phyloP scores from a whole-genome alignment of 495 filamentous ascomycete species.

The Penicillium antarcticum region DNA sequence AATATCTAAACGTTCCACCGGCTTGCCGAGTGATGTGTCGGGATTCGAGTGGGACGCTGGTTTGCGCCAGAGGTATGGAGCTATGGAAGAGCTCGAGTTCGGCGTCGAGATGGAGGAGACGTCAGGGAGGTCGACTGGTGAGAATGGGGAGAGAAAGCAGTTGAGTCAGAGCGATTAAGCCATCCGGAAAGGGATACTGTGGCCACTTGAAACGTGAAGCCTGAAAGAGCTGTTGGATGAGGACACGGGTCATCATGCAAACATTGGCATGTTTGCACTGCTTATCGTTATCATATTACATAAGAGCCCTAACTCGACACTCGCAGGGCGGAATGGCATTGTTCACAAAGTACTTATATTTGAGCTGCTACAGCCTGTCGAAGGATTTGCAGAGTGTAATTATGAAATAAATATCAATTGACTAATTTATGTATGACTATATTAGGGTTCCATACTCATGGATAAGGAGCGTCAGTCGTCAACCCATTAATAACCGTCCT shows the following conservation, averaged over 20 bases:
- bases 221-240: constrained; percentile 17
- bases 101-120: background rate
- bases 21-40: constrained; percentile 14
- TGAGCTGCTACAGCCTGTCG: no score
- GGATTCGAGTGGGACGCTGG: constrained; percentile 15
- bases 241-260: constrained; percentile 28
- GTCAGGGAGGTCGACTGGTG: background rate
- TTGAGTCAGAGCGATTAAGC: constrained; percentile 10
- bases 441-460: constrained; percentile 3
- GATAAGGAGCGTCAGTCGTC: constrained; percentile 9
- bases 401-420: background rate
- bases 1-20: constrained; percentile 7
- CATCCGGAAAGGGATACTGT: constrained; percentile 26
- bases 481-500: constrained; percentile 10
- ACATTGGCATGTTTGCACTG: constrained; percentile 21
- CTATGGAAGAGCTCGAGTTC: constrained; percentile 10
- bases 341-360: background rate
- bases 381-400: no score
- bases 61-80: constrained; percentile 14
- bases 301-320: constrained; percentile 13
- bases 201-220: constrained; percentile 41
- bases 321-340: background rate
- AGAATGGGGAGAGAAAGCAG: background rate
- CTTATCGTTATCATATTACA: constrained; percentile 8
- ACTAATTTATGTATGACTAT: constrained; percentile 2